These are phyloP conservation scores for Hirsutella thompsonii DNA, from an alignment of 2,329 filamentous ascomycete species.

Conservation along the genomic window DNA sequence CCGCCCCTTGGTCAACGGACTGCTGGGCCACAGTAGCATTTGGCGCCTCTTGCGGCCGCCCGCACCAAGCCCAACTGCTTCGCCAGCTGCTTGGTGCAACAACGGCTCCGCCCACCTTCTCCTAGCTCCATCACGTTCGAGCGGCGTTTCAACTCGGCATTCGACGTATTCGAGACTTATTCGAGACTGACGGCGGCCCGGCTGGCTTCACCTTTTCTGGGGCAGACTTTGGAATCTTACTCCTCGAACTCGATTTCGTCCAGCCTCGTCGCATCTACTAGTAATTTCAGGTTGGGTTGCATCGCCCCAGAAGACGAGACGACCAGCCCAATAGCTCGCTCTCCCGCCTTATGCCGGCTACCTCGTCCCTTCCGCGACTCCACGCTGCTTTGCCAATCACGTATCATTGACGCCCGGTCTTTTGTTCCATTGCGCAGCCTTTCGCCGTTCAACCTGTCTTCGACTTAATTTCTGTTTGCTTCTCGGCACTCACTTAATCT, in stretches of 20 bases:
- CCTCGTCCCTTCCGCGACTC: neutral
- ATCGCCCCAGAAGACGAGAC: neutral
- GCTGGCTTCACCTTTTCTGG: too few relatives aligned
- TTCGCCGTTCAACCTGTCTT: neutral
- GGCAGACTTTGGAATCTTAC: too few relatives aligned
- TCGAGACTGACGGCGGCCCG: too few relatives aligned
- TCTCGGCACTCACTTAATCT: constrained; percentile 19
- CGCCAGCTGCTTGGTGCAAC: neutral
- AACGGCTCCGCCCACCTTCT: too few relatives aligned
- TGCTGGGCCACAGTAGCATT: neutral
- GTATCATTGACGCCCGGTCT: constrained; percentile 1
- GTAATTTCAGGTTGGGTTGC: neutral
- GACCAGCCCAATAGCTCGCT: neutral
- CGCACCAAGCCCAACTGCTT: neutral
- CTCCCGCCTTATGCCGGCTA: neutral
- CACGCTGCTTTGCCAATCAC: neutral
- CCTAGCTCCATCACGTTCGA: too few relatives aligned
- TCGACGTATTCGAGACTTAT: too few relatives aligned
- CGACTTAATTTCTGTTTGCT: constrained; percentile 5
- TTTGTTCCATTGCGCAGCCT: constrained; percentile 7
- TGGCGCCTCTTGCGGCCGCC: neutral
- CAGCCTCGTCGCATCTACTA: neutral
- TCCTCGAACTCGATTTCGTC: neutral
- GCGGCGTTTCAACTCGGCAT: too few relatives aligned
- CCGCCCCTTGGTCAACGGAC: too few relatives aligned